A percentile compares a stretch with the other conserved stretches of the same genome.
Conservation (phyloP, 2,329 filamentous ascomycete species). For the Fusarium armeniacum region DNA sequence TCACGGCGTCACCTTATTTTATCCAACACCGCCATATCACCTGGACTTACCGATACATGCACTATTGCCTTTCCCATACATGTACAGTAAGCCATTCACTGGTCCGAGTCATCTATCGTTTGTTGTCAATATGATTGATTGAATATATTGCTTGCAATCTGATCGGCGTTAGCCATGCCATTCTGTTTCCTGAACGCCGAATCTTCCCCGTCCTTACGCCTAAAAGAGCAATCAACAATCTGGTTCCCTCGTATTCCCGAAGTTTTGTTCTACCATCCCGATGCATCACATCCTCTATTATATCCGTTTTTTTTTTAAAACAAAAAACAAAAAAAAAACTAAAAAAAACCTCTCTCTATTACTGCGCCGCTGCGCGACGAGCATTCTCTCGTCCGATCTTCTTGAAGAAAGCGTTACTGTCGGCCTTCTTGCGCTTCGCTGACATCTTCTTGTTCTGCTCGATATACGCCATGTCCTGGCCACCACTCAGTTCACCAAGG, state of each 20-base stretch:
- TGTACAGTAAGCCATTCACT: background rate
- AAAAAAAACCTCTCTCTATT: conserved; percentile 16
- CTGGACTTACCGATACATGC: conserved; percentile 16
- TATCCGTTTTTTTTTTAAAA: conserved; percentile 13
- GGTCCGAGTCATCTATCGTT: background rate
- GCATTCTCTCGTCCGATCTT: conserved; percentile 60
- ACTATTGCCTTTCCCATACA: background rate
- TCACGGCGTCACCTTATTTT: conserved; percentile 9
- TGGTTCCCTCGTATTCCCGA: conserved; percentile 19
- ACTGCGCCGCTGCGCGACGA: conserved; percentile 54
- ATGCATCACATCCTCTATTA: background rate
- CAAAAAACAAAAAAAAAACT: too few relatives aligned
- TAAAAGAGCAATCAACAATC: conserved; percentile 8
- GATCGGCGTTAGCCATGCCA: conserved; percentile 20
- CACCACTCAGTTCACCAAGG: conserved; percentile 87
- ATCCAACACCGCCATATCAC: conserved; percentile 12
- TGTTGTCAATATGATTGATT: conserved; percentile 6
- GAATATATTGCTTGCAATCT: conserved; percentile 29
- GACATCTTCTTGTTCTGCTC: conserved; percentile 80
- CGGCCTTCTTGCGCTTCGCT: conserved; percentile 57
- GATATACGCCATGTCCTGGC: conserved; percentile 97
- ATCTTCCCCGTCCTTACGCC: conserved; percentile 40
- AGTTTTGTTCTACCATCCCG: conserved; percentile 21
- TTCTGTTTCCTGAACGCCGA: conserved; percentile 45
- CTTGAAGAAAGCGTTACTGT: conserved; percentile 59